Evolutionary conservation across 2,329 filamentous ascomycete species (phyloP).

Genomic region (Drechslera avenae): DNA sequence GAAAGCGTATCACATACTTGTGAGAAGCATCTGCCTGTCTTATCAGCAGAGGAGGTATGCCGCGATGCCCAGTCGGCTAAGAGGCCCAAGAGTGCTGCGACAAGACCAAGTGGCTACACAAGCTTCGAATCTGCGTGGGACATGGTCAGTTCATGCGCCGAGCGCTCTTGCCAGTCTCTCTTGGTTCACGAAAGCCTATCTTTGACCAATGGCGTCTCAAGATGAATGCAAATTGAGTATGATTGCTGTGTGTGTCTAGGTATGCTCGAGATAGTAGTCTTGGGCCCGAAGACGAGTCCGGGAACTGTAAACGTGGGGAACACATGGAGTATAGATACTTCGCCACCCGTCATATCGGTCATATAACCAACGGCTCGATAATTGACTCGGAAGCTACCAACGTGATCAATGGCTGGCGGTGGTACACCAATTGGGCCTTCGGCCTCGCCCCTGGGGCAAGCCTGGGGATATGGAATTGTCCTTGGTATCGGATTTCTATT

Average conservation of each 20-base stretch:
- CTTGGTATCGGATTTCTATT: slow-evolving; percentile 41
- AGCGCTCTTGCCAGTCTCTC: slow-evolving; percentile 7
- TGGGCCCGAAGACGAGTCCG: slow-evolving; percentile 1
- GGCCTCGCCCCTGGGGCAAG: slow-evolving; percentile 33
- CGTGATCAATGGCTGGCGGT: slow-evolving; percentile 30
- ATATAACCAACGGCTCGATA: neutral
- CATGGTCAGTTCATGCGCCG: slow-evolving; percentile 12
- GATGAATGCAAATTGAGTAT: neutral
- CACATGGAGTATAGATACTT: slow-evolving; percentile 27
- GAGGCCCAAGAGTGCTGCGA: slow-evolving; percentile 3
- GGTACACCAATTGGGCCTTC: slow-evolving; percentile 32
- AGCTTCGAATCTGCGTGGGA: slow-evolving; percentile 7
- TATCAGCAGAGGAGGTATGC: slow-evolving; percentile 27
- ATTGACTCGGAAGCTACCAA: slow-evolving; percentile 12
- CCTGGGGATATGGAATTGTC: slow-evolving; percentile 43
- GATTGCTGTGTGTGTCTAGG: slow-evolving; percentile 6
- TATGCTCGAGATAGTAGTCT: slow-evolving; percentile 22
- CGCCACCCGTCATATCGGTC: slow-evolving; percentile 4
- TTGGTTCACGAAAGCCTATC: slow-evolving; percentile 21
- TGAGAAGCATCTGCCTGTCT: slow-evolving; percentile 11
- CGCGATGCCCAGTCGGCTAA: slow-evolving; percentile 14
- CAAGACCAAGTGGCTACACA: slow-evolving; percentile 13
- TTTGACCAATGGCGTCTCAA: slow-evolving; percentile 24
- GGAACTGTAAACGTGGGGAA: neutral
- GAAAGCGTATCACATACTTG: neutral